A percentile compares a stretch with the other conserved stretches of the same genome.
Conservation (phyloP, 495 filamentous ascomycete genomes). For the Neurospora sp. region DNA sequence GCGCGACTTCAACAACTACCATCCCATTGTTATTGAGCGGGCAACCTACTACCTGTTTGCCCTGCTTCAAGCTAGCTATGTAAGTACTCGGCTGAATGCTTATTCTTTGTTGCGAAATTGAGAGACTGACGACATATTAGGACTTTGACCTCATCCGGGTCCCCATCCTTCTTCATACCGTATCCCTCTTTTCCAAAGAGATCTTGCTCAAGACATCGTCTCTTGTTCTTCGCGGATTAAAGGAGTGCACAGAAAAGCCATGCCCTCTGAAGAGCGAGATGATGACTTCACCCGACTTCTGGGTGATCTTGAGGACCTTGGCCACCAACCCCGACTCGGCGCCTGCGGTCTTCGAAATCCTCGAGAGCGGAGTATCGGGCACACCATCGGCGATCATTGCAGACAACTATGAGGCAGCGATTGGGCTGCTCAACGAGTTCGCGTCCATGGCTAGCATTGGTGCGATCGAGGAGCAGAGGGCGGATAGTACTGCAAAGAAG, state of each 20-base stretch:
- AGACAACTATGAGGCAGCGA: slow-evolving; percentile 86
- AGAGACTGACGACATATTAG: slow-evolving; percentile 31
- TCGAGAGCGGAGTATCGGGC: slow-evolving; percentile 59
- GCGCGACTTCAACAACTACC: slow-evolving; percentile 65
- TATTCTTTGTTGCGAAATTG: background rate
- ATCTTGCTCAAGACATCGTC: slow-evolving; percentile 64
- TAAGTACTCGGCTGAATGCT: slow-evolving; percentile 33
- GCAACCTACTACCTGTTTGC: slow-evolving; percentile 79
- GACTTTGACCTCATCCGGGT: slow-evolving; percentile 84
- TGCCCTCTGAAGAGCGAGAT: slow-evolving; percentile 79
- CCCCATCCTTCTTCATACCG: slow-evolving; percentile 84
- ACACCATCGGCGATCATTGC: slow-evolving; percentile 70
- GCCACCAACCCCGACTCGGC: slow-evolving; percentile 57
- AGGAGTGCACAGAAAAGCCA: slow-evolving; percentile 65
- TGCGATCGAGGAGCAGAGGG: slow-evolving; percentile 66
- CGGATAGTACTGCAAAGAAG: slow-evolving; percentile 46
- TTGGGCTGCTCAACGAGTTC: slow-evolving; percentile 81
- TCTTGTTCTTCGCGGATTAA: slow-evolving; percentile 67
- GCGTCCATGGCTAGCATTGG: slow-evolving; percentile 77
- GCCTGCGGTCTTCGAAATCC: slow-evolving; percentile 69
- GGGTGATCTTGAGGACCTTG: slow-evolving; percentile 77
- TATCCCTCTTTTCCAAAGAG: slow-evolving; percentile 76
- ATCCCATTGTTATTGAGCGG: slow-evolving; percentile 71
- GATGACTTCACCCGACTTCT: slow-evolving; percentile 94
- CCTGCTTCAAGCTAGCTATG: slow-evolving; percentile 77